Evolutionary conservation across 805 yeast species (phyloP).

Genomic region (Kazachstania taianensis): DNA sequence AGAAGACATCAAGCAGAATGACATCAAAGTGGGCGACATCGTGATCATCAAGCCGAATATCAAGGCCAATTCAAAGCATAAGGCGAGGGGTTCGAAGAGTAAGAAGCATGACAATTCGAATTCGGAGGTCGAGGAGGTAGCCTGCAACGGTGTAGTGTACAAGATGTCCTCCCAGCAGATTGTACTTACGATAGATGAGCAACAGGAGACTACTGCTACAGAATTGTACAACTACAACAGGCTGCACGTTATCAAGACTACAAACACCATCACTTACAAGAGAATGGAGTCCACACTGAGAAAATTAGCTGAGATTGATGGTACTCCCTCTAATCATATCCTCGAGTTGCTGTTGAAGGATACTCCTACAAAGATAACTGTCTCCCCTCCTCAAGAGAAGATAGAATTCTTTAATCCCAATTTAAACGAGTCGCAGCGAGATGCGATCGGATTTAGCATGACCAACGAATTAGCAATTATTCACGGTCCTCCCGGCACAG

Average conservation of each 20-base stretch:
- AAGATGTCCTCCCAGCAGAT: slow-evolving; percentile 40
- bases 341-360: slow-evolving; percentile 39
- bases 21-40: slow-evolving; percentile 65
- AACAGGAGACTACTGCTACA: slow-evolving; percentile 41
- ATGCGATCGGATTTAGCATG: slow-evolving; percentile 62
- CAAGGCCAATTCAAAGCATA: slow-evolving; percentile 20
- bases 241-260: slow-evolving; percentile 33
- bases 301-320: slow-evolving; percentile 43
- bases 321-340: slow-evolving; percentile 29
- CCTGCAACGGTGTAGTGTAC: slow-evolving; percentile 57
- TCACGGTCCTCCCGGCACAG: slow-evolving; percentile 77
- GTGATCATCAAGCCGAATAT: slow-evolving; percentile 42
- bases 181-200: slow-evolving; percentile 52
- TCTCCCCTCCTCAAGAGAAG: slow-evolving; percentile 6
- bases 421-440: slow-evolving; percentile 55
- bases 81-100: slow-evolving; percentile 8
- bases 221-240: slow-evolving; percentile 27
- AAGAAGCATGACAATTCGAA: slow-evolving; percentile 16
- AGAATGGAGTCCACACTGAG: slow-evolving; percentile 72
- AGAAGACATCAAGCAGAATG: slow-evolving; percentile 35
- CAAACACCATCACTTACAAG: slow-evolving; percentile 63
- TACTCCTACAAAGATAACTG: slow-evolving; percentile 8
- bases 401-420: slow-evolving; percentile 13
- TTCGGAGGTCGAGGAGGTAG: slow-evolving; percentile 16
- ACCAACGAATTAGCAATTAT: slow-evolving; percentile 49